Percentiles rank a stretch among this genome's conserved stretches.
These are phyloP conservation scores for Cutaneotrichosporon dermatis DNA, from an alignment of 1,284 basidiomycete species.

Conservation along the genomic window DNA sequence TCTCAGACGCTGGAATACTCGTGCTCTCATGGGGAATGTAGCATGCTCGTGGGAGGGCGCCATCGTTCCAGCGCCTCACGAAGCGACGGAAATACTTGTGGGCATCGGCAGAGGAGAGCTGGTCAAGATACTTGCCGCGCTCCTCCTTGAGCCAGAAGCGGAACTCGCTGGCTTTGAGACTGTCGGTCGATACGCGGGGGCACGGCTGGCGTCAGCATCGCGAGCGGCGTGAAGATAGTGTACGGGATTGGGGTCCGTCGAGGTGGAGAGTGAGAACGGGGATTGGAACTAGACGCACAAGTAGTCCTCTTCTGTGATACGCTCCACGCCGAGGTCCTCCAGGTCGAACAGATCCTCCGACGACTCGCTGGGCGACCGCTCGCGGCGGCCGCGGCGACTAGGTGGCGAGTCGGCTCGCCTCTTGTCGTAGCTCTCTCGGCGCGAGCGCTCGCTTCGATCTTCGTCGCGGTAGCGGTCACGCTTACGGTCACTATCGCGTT, in stretches of 20 bases:
- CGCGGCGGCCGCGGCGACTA: constrained; percentile 4
- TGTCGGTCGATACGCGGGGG: not conserved
- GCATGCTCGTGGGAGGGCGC: constrained; percentile 33
- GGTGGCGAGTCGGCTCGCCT: not conserved
- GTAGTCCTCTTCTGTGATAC: constrained; percentile 44
- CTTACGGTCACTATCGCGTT: constrained; percentile 6
- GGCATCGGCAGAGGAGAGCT: constrained; percentile 37
- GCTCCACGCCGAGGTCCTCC: constrained; percentile 32
- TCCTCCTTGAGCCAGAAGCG: constrained; percentile 40
- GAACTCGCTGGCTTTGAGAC: constrained; percentile 35
- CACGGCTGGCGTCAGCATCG: constrained; percentile 9
- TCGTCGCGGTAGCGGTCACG: constrained; percentile 8
- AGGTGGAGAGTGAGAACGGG: not conserved
- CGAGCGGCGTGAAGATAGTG: not conserved
- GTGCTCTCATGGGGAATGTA: constrained; percentile 27
- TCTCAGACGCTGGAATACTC: constrained; percentile 24
- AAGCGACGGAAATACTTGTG: constrained; percentile 48
- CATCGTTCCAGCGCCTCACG: constrained; percentile 47
- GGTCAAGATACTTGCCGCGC: constrained; percentile 43
- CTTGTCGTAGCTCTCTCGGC: not conserved
- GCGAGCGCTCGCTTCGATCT: not conserved
- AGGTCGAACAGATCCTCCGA: constrained; percentile 39
- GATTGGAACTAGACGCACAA: constrained; percentile 34
- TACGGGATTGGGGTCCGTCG: not conserved
- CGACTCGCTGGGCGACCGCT: constrained; percentile 7